Evolutionary conservation across 768 basidiomycete species (phyloP), one percentile per base, ranked within the genome.

Genomic region (Leucocoprinus sp.): DNA sequence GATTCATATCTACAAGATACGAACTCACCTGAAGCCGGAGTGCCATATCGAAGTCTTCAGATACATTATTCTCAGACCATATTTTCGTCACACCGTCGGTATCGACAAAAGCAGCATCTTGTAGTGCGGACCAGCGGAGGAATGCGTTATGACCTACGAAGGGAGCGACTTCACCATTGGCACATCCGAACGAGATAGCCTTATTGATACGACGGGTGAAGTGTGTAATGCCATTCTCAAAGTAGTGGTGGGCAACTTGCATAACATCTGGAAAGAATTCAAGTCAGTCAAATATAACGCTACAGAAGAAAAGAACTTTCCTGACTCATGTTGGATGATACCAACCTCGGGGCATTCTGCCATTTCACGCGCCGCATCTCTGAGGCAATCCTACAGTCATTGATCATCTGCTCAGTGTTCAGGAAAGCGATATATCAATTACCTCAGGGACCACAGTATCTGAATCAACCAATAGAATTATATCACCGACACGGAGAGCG

Each of bases 91-190:
- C 56, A 1, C 74, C 76, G 4, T 64, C 76, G 3, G 67, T 58
- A 55, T 92, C 86, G 36, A 82, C 58, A 48, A 85, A 85, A 15
- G 84, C 76, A 0, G 87, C 86, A 49, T 93, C 91, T 60, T 93
- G 91, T 18, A 93, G 66, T 1, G 91, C 91, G 2, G 79, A 77
- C 91, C 91, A 93, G 15, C 90, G 79, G 38, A 93, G 69, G 63
- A 93, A 95, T 5, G 89, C 88, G 50, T 91, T 89, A 60, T 91
- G 87, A 2, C 87, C 87, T 44, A 90, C 87, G 54, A 89, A 89
- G 1, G 87, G 86, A 4, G 82, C 82, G 19, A 87, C 76, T 57
- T 89, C 85, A 23, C 86, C 86, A 51, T 89, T 89, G 2, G 86
- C 82, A 54, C 78, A 80, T 12, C 78, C 76, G 73, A 89, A 78